Conservation (phyloP, 441 rosid species). For the Heliophila coronopifolia region DNA sequence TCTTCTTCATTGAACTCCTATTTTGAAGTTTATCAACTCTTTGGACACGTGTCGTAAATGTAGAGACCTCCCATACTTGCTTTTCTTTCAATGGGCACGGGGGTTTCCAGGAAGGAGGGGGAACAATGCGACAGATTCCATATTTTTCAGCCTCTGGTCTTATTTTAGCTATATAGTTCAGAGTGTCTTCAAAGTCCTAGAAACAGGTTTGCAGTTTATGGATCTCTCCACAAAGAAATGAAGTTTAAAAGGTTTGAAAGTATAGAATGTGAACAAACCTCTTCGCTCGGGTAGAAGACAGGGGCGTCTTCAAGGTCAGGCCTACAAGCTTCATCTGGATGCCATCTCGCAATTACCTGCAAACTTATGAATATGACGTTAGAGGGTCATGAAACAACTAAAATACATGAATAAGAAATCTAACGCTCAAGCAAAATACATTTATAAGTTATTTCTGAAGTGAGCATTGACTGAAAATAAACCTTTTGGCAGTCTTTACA, state of each 20-base stretch:
- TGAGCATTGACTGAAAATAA: slow-evolving; percentile 18
- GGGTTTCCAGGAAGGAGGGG: slow-evolving; percentile 96
- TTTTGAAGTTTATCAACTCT: slow-evolving; percentile 98
- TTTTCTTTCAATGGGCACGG: slow-evolving; percentile 84
- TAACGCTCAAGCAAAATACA: background rate
- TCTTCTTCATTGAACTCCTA: slow-evolving; percentile 70
- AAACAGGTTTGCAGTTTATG: slow-evolving; percentile 19
- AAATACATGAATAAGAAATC: background rate
- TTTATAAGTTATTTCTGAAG: background rate
- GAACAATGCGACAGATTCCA: slow-evolving; percentile 98
- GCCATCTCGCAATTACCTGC: slow-evolving; percentile 86
- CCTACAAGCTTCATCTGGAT: slow-evolving; percentile 57
- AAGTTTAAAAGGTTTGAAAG: slow-evolving; percentile 13
- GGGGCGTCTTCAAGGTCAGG: slow-evolving; percentile 84
- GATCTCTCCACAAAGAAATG: background rate
- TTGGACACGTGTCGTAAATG: slow-evolving; percentile 86
- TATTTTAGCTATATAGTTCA: slow-evolving; percentile 75
- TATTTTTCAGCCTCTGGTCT: slow-evolving; percentile 78
- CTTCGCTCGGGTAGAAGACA: slow-evolving; percentile 87
- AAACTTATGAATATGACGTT: slow-evolving; percentile 20
- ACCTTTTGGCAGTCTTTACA: slow-evolving; percentile 95
- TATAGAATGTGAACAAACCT: slow-evolving; percentile 49
- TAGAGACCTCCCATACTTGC: slow-evolving; percentile 71
- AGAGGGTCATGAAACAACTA: slow-evolving; percentile 20
- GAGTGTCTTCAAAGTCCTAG: slow-evolving; percentile 95